phyloP scores from a whole-genome alignment of 176 grass and related monocot species.

The Paspalum vaginatum region DNA sequence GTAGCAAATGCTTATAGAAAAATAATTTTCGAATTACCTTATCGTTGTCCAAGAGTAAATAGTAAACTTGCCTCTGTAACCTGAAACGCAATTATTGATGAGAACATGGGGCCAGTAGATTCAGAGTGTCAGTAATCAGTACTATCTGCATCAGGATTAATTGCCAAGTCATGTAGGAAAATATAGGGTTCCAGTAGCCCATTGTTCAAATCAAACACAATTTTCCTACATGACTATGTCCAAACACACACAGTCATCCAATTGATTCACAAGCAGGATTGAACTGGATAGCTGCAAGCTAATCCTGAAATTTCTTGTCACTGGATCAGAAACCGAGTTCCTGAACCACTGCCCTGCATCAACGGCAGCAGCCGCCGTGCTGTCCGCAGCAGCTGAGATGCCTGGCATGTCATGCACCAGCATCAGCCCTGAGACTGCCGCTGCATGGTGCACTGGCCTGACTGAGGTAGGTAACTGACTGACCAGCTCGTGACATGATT shows the following conservation, averaged over 20 bases:
- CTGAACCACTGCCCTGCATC: slow-evolving; percentile 53
- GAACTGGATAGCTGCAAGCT: not conserved
- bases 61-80: not conserved
- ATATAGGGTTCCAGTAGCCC: not conserved
- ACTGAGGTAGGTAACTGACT: slow-evolving; percentile 23
- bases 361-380: slow-evolving; percentile 62
- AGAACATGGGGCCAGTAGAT: not conserved
- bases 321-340: slow-evolving; percentile 50
- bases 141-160: slow-evolving; percentile 8
- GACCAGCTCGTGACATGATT: slow-evolving; percentile 1
- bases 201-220: not conserved
- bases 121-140: not conserved
- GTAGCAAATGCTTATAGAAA: too few species aligned
- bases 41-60: too few species aligned
- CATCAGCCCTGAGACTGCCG: slow-evolving; percentile 43
- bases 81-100: not conserved
- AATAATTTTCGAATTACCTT: too few species aligned
- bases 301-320: slow-evolving; percentile 1
- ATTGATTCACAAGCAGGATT: not conserved
- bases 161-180: not conserved
- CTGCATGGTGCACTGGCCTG: slow-evolving; percentile 62
- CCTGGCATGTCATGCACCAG: slow-evolving; percentile 39
- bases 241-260: not conserved
- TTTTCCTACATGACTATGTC: too few species aligned
- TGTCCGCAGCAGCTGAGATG: slow-evolving; percentile 50